Percentiles rank a stretch among this genome's conserved stretches.
Evolutionary conservation across 306 rosid genomes (phyloP).

Genomic region (Astragalus membranaceus): DNA sequence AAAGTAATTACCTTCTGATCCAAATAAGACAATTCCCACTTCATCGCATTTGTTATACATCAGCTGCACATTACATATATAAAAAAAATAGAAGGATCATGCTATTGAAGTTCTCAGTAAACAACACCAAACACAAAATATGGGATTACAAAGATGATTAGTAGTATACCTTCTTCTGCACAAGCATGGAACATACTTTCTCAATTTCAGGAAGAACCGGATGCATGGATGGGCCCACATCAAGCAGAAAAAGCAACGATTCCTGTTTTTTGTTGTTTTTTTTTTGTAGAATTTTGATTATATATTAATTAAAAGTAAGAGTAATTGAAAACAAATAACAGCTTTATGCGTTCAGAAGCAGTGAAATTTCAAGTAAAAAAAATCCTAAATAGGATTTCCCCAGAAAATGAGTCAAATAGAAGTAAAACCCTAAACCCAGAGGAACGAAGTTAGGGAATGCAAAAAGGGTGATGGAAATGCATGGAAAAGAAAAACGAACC

Average conservation of each 20-base stretch:
- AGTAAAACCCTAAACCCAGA: slow-evolving; percentile 28
- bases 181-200: slow-evolving; percentile 67
- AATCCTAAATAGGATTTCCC: neutral
- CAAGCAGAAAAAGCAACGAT: slow-evolving; percentile 67
- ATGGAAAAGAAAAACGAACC: slow-evolving; percentile 27
- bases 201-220: slow-evolving; percentile 60
- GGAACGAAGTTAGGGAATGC: neutral
- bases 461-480: neutral
- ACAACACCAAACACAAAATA: neutral
- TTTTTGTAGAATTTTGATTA: neutral
- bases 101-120: neutral
- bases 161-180: slow-evolving; percentile 61
- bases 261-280: slow-evolving; percentile 39
- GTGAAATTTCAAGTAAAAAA: neutral
- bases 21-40: slow-evolving; percentile 76
- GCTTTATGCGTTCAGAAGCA: neutral
- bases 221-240: slow-evolving; percentile 94
- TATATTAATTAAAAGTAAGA: neutral
- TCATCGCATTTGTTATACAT: slow-evolving; percentile 55
- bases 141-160: neutral
- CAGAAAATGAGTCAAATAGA: neutral
- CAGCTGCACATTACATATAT: slow-evolving; percentile 39
- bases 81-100: neutral
- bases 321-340: neutral
- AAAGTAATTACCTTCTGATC: slow-evolving; percentile 56